Evolutionary conservation across 2,329 filamentous ascomycete genomes (phyloP).

Genomic region (Aspergillaceae sp.): DNA sequence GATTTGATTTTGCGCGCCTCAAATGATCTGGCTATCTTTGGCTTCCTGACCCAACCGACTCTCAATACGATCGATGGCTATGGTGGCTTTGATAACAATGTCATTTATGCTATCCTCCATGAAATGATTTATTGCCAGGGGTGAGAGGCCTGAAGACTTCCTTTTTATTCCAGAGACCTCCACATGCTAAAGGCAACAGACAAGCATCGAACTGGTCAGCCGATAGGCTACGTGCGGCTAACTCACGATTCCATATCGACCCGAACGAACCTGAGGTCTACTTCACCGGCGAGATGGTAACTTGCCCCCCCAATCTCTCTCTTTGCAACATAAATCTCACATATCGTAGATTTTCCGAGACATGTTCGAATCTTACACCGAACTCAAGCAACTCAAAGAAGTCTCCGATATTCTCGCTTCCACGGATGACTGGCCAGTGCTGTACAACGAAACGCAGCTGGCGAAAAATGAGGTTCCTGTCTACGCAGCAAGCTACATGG

Average conservation of each 20-base stretch:
- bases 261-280: slow-evolving; percentile 49
- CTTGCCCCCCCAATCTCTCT: neutral
- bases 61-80: slow-evolving; percentile 60
- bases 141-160: slow-evolving; percentile 18
- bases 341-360: slow-evolving; percentile 58
- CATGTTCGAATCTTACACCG: slow-evolving; percentile 72
- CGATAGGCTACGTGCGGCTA: slow-evolving; percentile 35
- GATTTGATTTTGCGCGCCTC: slow-evolving; percentile 61
- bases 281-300: slow-evolving; percentile 82
- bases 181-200: slow-evolving; percentile 25
- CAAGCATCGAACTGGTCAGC: slow-evolving; percentile 65
- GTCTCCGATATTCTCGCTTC: slow-evolving; percentile 64
- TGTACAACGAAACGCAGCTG: slow-evolving; percentile 70
- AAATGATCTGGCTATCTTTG: slow-evolving; percentile 66
- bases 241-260: slow-evolving; percentile 41
- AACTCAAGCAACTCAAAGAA: slow-evolving; percentile 59
- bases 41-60: slow-evolving; percentile 64
- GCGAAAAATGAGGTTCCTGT: slow-evolving; percentile 72
- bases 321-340: slow-evolving; percentile 1
- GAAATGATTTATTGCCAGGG: slow-evolving; percentile 79
- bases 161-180: neutral
- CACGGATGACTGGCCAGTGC: slow-evolving; percentile 59
- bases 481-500: slow-evolving; percentile 72
- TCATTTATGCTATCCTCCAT: slow-evolving; percentile 80
- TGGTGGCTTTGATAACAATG: slow-evolving; percentile 62